Conservation (phyloP, 371 early-diverging fungal species). For the Syncephalastrum monosporum region DNA sequence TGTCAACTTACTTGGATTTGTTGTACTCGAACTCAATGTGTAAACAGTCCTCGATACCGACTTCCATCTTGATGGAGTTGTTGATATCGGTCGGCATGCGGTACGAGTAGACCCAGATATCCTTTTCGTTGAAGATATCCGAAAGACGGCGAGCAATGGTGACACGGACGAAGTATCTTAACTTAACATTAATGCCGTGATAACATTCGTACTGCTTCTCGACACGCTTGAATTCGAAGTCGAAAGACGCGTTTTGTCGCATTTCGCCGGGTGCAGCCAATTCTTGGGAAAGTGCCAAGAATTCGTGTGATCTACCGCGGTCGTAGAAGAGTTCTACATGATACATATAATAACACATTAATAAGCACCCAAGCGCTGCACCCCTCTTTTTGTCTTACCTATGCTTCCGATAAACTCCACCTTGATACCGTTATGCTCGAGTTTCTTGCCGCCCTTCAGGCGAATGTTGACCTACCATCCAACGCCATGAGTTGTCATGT, state of each 20-base stretch:
- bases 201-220: conserved; percentile 93
- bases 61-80: conserved; percentile 94
- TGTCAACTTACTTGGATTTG: conserved; percentile 73
- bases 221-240: conserved; percentile 90
- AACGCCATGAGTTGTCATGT: not conserved
- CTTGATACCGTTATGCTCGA: conserved; percentile 97
- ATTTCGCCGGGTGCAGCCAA: conserved; percentile 88
- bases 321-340: conserved; percentile 87
- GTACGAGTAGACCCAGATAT: conserved; percentile 91
- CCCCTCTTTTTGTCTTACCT: conserved; percentile 51
- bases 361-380: not conserved
- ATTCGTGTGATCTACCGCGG: conserved; percentile 93
- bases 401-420: conserved; percentile 96
- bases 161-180: conserved; percentile 87
- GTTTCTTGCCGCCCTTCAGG: conserved; percentile 84
- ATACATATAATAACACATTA: too few relatives aligned
- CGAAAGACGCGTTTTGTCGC: conserved; percentile 69
- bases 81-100: conserved; percentile 83
- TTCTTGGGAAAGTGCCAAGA: conserved; percentile 85
- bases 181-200: conserved; percentile 88
- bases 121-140: conserved; percentile 71
- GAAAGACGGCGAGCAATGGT: conserved; percentile 78
- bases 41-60: conserved; percentile 93
- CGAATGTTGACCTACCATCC: conserved; percentile 77
- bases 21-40: conserved; percentile 96